Base-by-base conservation (phyloP, 2,329 filamentous ascomycete genomes). In the Talaromyces islandicus region DNA sequence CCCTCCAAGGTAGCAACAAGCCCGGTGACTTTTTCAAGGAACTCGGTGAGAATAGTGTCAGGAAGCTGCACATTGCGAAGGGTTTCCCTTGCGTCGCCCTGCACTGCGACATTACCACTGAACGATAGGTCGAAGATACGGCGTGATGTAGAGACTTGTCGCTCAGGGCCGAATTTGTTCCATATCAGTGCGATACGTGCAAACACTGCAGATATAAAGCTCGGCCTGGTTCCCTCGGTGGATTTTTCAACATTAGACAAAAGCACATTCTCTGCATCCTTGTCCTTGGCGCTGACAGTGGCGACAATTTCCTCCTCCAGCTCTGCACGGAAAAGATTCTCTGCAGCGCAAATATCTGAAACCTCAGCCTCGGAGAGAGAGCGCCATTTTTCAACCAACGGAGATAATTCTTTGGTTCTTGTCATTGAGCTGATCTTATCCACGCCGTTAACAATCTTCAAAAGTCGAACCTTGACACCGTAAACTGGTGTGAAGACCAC, bases 361-460 rank as follows among this genome's bases (percentile, higher is more conserved):
- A 84, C 83, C 27, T 87, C 79, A 1, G 77, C 73, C 10, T 80
- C 76, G 11, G 76, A 74, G 24, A 90, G 71, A 9, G 77, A 73
- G 27, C 85, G 80, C 91, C 91, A 96, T 69, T 82, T 80, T 60
- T 84, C 81, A 32, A 96, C 78, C 3, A 88, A 75, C 1, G 92
- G 90, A n/a, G 93, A 77, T n/a, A 97, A 77, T 24, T 89, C 80
- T 64, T 89, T 86, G 1, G 86, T 90, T 60, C 91, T 87, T 11
- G 88, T 86, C 27, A 82, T 85, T n/a, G 85, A 86, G 3, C 91
- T 86, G 56, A 86, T 83, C 68, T 91, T 91, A 56, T 80, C 80
- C n/a, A 92, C 80, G 58, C 85, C 83, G 67, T 89, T 90, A 32
- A 96, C 78, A 4, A 89, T 79, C 38, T 81, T 81, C n/a, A 97